Conservation (phyloP, 495 filamentous ascomycete species). For the Hypoxylon trugodes region DNA sequence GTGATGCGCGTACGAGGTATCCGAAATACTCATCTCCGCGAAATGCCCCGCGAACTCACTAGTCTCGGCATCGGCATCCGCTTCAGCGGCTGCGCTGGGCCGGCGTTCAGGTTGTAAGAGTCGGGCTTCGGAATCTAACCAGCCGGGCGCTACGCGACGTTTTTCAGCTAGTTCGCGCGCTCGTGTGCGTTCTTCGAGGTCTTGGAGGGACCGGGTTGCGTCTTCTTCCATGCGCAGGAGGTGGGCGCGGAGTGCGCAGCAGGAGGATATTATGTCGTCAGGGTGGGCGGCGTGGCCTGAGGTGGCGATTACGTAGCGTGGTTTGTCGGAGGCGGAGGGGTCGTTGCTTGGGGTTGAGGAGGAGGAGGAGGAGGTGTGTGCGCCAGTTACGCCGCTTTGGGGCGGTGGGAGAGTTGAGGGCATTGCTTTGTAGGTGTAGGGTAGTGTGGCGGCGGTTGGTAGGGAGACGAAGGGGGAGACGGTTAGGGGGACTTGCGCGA, state of each 20-base stretch:
- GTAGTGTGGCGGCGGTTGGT: slow-evolving; percentile 87
- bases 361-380: too few species aligned
- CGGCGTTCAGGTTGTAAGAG: slow-evolving; percentile 77
- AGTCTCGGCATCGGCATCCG: slow-evolving; percentile 9
- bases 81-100: slow-evolving; percentile 4
- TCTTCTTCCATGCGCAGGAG: slow-evolving; percentile 69
- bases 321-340: slow-evolving; percentile 53
- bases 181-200: slow-evolving; percentile 74
- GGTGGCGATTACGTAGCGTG: slow-evolving; percentile 76
- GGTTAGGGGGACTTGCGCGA: slow-evolving; percentile 90
- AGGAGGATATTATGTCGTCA: slow-evolving; percentile 81
- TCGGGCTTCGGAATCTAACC: slow-evolving; percentile 88
- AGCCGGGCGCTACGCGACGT: slow-evolving; percentile 87
- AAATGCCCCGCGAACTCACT: slow-evolving; percentile 31
- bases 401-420: slow-evolving; percentile 86
- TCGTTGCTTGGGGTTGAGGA: too few species aligned
- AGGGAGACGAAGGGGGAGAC: slow-evolving; percentile 95
- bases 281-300: slow-evolving; percentile 82
- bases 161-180: slow-evolving; percentile 91
- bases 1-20: too few species aligned
- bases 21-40: slow-evolving; percentile 47
- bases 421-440: slow-evolving; percentile 92
- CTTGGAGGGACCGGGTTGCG: slow-evolving; percentile 69
- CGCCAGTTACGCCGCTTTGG: slow-evolving; percentile 61
- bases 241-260: slow-evolving; percentile 77